Evolutionary conservation across 495 filamentous ascomycete genomes (phyloP).

Genomic region (Penicillium bovifimosum): DNA sequence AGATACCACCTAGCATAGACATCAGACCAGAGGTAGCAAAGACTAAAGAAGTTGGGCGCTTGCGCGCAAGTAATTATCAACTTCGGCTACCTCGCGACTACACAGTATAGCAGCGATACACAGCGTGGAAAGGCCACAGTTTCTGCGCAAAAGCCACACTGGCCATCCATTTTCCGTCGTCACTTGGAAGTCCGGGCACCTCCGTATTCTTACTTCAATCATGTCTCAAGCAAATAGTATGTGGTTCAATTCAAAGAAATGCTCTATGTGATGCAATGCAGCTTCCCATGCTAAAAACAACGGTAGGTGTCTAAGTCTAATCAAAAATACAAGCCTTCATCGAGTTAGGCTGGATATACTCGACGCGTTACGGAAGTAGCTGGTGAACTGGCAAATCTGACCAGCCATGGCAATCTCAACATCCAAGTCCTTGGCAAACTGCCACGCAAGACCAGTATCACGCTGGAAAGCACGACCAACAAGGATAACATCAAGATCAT

Average conservation of each 20-base stretch:
- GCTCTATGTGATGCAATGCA: background rate
- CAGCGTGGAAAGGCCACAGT: background rate
- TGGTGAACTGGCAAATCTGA: conserved; percentile 60
- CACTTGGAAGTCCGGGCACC: background rate
- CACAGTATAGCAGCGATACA: background rate
- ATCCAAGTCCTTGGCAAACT: conserved; percentile 62
- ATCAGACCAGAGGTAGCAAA: too few species aligned
- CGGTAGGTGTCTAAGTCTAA: conserved; percentile 14
- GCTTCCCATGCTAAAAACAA: background rate
- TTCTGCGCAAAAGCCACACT: background rate
- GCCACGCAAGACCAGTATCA: conserved; percentile 62
- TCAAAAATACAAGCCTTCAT: conserved; percentile 34
- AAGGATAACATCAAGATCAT: conserved; percentile 54
- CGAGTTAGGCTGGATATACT: conserved; percentile 35
- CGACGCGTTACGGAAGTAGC: conserved; percentile 31
- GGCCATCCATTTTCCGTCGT: background rate
- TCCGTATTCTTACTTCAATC: background rate
- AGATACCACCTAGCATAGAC: too few species aligned
- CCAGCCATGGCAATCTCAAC: conserved; percentile 56
- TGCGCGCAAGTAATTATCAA: too few species aligned
- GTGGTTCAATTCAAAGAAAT: background rate
- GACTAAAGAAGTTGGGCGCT: too few species aligned
- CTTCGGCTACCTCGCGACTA: too few species aligned
- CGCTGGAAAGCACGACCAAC: conserved; percentile 67
- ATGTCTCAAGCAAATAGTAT: background rate